Evolutionary conservation across 225 moss, liverwort and hornwort species (phyloP).

Genomic region (Neckera pumila): DNA sequence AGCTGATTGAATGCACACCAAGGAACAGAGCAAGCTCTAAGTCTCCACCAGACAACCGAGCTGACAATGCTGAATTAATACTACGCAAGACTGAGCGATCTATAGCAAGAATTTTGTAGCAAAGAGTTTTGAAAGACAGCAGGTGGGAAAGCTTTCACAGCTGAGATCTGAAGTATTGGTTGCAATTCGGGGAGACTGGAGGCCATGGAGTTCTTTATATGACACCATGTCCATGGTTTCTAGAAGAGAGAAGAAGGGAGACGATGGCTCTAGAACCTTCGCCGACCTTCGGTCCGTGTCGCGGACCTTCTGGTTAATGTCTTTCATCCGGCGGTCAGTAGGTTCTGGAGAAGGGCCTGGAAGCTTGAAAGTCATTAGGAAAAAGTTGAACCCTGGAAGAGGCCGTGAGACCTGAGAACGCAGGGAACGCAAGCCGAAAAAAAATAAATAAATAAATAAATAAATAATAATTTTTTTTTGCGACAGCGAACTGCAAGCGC

Average conservation of each 20-base stretch:
- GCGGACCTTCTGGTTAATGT: neutral
- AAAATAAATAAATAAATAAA: too few species aligned
- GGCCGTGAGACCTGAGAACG: too few species aligned
- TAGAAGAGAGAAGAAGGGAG: neutral
- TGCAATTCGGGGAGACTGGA: neutral
- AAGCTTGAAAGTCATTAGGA: neutral
- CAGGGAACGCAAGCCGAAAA: too few species aligned
- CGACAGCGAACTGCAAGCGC: too few species aligned
- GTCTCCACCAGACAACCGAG: neutral
- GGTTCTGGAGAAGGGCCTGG: neutral
- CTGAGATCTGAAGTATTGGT: neutral
- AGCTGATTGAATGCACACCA: neutral
- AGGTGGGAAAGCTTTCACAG: neutral
- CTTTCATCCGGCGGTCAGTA: neutral
- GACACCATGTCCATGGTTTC: neutral
- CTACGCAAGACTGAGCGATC: neutral
- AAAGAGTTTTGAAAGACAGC: too few species aligned
- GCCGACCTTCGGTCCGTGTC: neutral
- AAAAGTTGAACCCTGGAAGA: too few species aligned
- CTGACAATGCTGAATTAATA: too few species aligned
- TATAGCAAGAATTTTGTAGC: neutral
- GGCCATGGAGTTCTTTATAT: neutral
- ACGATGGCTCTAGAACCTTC: neutral
- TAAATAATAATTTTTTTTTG: too few species aligned
- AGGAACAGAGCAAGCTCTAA: too few species aligned